Evolutionary conservation across 257 asterid species (phyloP).

Genomic region (Plantago ovata): DNA sequence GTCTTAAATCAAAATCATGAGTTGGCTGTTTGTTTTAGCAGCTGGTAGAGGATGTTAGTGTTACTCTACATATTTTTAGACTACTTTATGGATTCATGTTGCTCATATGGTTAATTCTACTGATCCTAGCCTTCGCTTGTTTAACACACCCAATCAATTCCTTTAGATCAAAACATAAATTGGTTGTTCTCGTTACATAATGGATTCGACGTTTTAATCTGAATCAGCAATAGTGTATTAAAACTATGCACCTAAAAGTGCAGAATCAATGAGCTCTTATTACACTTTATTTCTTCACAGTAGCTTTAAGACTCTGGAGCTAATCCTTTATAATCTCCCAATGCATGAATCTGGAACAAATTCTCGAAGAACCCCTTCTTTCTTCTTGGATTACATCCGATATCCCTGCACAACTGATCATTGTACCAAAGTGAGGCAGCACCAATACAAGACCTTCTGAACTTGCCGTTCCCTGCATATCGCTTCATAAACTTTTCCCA

Average conservation of each 20-base stretch:
- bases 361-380: constrained; percentile 52
- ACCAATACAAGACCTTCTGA: constrained; percentile 41
- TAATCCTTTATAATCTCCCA: constrained; percentile 34
- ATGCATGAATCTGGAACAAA: constrained; percentile 44
- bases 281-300: background rate
- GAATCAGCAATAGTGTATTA: too few species aligned
- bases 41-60: too few species aligned
- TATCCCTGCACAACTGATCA: constrained; percentile 62
- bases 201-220: too few species aligned
- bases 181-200: too few species aligned
- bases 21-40: too few species aligned
- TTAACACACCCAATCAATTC: too few species aligned
- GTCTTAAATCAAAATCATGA: too few species aligned
- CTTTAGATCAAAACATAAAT: too few species aligned
- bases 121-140: too few species aligned
- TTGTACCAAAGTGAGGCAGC: constrained; percentile 47
- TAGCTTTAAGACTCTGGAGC: constrained; percentile 10
- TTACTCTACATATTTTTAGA: too few species aligned
- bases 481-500: constrained; percentile 44
- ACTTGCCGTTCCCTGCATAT: constrained; percentile 26
- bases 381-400: constrained; percentile 52
- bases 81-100: too few species aligned
- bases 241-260: background rate
- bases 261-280: background rate
- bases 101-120: too few species aligned